Percentiles rank a stretch among this genome's conserved stretches.
Conservation (phyloP, 345 rosid genomes). For the Acer yangbiense region DNA sequence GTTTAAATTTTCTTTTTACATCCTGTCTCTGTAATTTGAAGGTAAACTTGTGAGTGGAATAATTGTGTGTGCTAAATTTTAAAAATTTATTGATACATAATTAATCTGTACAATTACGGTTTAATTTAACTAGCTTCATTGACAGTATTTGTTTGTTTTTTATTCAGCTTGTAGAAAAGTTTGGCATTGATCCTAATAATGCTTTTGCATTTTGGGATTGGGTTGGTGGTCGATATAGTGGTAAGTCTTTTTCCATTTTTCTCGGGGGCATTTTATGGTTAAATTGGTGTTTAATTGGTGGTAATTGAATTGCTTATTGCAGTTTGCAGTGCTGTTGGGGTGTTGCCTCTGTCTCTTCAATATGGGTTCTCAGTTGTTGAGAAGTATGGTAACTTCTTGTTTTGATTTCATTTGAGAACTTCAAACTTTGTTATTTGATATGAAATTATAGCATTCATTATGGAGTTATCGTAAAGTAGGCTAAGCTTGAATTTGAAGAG, state of each 20-base stretch:
- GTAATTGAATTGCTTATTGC: slow-evolving; percentile 33
- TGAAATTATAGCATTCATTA: not conserved
- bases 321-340: slow-evolving; percentile 99
- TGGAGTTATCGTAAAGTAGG: not conserved
- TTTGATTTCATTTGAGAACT: slow-evolving; percentile 7
- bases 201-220: slow-evolving; percentile 99
- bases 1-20: not conserved
- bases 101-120: not conserved
- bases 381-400: slow-evolving; percentile 64
- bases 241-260: slow-evolving; percentile 42
- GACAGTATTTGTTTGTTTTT: slow-evolving; percentile 11
- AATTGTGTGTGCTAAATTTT: not conserved
- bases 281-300: slow-evolving; percentile 20
- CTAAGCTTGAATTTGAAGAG: not conserved
- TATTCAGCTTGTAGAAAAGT: slow-evolving; percentile 90
- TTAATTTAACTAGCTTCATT: not conserved
- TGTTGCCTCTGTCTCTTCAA: slow-evolving; percentile 89
- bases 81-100: not conserved
- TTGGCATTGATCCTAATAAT: slow-evolving; percentile 94
- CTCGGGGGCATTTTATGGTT: slow-evolving; percentile 10
- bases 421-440: not conserved
- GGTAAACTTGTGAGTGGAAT: slow-evolving; percentile 3
- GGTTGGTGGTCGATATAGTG: slow-evolving; percentile 98
- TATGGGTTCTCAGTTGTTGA: slow-evolving; percentile 88
- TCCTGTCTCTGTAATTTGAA: not conserved